phyloP scores from a whole-genome alignment of 495 filamentous ascomycete genomes.

The Penicillium robsamsonii region DNA sequence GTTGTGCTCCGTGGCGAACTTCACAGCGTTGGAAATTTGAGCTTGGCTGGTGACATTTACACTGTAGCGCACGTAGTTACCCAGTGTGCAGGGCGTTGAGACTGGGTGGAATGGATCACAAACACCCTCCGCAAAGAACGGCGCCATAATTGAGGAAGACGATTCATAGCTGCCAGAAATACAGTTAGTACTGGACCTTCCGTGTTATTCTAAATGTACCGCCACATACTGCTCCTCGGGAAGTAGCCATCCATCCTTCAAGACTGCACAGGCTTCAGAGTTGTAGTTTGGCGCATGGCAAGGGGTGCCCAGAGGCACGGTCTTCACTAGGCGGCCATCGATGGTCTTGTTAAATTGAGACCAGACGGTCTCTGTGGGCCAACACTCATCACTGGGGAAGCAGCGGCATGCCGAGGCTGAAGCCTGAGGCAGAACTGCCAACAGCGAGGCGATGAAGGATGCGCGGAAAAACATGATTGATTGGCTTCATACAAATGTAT shows the following conservation, averaged over 20 bases:
- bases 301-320: slow-evolving; percentile 40
- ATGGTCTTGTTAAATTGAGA: slow-evolving; percentile 41
- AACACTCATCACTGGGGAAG: slow-evolving; percentile 43
- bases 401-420: slow-evolving; percentile 26
- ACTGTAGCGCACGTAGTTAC: slow-evolving; percentile 56
- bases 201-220: not conserved
- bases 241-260: slow-evolving; percentile 30
- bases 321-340: slow-evolving; percentile 44
- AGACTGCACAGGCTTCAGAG: slow-evolving; percentile 23
- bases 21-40: slow-evolving; percentile 36
- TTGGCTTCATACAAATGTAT: not conserved
- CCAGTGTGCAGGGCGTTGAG: slow-evolving; percentile 51
- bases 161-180: slow-evolving; percentile 25
- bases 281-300: slow-evolving; percentile 48
- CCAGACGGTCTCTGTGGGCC: slow-evolving; percentile 47
- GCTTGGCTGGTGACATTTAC: slow-evolving; percentile 35
- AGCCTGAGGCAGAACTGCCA: slow-evolving; percentile 10
- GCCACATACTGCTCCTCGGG: slow-evolving; percentile 34
- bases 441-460: slow-evolving; percentile 8
- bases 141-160: slow-evolving; percentile 44
- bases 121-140: slow-evolving; percentile 43
- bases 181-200: not conserved
- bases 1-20: slow-evolving; percentile 52
- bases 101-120: slow-evolving; percentile 58
- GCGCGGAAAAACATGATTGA: not conserved